Evolutionary conservation across 2,329 filamentous ascomycete species (phyloP), one percentile per base, ranked within the genome.

Genomic region (Graphiopsis chlorocephala): DNA sequence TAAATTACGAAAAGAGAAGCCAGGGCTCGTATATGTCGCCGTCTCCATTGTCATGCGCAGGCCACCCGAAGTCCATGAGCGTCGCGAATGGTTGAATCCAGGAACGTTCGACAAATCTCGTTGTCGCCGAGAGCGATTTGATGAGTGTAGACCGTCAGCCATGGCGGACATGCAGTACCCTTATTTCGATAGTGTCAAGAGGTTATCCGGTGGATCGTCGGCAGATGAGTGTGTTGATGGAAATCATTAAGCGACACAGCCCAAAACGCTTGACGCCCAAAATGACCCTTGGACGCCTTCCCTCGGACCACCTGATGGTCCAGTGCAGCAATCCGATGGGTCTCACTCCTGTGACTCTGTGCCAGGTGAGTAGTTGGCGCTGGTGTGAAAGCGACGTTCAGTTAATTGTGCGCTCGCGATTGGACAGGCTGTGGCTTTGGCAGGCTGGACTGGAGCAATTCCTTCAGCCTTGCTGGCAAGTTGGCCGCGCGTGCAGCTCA

Each of bases 21-120:
- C 70, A 25, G 72, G 70, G 52, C 65, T 66, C n/a, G 69, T 50
- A 56, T 69, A 73, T 33, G 65, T 67, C 7, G 70, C 68, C 15
- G 72, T 71, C 48, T 73, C 66, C 59, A 73, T 66, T n/a, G 69
- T 73, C 61, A 72, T 71, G 35, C 68, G 65, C 28, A 71, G 64
- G 47, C 72, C 72, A 53, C 71, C 66, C 8, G 17, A n/a, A n/a
- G 68, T 72, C 72, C 72, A 73, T 26, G 72, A 72, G 60, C 68
- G 68, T 15, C 62, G 47, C 15, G 55, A 61, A 61, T 64, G 65
- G 25, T 66, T 67, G 55, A 68, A 59, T 3, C 61, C 61, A n/a
- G 61, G 61, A 20, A 57, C 52, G 10, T 59, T 42, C 23, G 60
- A 62, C 28, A 62, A 33, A 25, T 62, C 60, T 53, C 60, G 48